These are phyloP conservation scores for Trametes maxima DNA, from an alignment of 768 basidiomycete species.

Conservation along the genomic window DNA sequence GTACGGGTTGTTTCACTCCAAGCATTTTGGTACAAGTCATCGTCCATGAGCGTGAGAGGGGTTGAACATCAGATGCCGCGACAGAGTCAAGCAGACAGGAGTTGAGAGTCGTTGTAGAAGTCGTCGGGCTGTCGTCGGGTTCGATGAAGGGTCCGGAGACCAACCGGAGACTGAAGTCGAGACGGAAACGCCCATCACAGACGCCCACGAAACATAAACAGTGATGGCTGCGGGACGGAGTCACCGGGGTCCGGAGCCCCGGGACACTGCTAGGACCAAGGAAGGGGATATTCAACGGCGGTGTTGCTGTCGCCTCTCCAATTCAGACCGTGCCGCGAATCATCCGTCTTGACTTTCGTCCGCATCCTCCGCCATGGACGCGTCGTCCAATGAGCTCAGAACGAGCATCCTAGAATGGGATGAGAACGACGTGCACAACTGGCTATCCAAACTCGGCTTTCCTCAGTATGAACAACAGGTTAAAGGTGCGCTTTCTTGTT, in stretches of 20 bases:
- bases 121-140: neutral
- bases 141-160: neutral
- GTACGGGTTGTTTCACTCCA: slow-evolving; percentile 56
- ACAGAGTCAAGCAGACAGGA: neutral
- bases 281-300: slow-evolving; percentile 2
- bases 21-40: slow-evolving; percentile 77
- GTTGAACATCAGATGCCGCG: slow-evolving; percentile 15
- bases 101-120: slow-evolving; percentile 1
- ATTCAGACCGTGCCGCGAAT: slow-evolving; percentile 14
- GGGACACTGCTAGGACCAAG: slow-evolving; percentile 3
- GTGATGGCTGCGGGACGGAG: neutral
- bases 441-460: slow-evolving; percentile 76
- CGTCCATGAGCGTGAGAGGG: slow-evolving; percentile 53
- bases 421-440: slow-evolving; percentile 77
- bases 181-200: slow-evolving; percentile 7
- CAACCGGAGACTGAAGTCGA: too few relatives aligned
- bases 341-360: slow-evolving; percentile 17
- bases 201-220: neutral
- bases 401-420: slow-evolving; percentile 60
- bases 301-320: slow-evolving; percentile 23
- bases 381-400: slow-evolving; percentile 32
- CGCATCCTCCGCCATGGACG: slow-evolving; percentile 32
- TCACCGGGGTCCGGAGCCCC: slow-evolving; percentile 2
- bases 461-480: slow-evolving; percentile 85
- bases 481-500: slow-evolving; percentile 53